phyloP scores from a whole-genome alignment of 192 early-diverging fungal genomes.

The Nowakowskiella sp. region DNA sequence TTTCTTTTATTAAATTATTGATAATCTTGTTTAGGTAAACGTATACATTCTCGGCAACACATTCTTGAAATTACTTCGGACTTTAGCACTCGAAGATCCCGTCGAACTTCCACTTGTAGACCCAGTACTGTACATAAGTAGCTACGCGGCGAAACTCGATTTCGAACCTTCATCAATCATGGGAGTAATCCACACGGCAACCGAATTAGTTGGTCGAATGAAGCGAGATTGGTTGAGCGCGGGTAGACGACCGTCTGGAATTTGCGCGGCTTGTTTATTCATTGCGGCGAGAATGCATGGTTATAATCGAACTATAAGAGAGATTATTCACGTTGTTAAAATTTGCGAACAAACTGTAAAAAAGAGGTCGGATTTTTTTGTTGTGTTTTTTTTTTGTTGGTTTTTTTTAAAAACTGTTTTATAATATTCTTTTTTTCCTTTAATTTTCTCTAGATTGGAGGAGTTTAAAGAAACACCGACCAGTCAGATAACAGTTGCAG shows the following conservation, averaged over 20 bases:
- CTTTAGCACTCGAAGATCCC: constrained; percentile 40
- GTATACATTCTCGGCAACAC: constrained; percentile 82
- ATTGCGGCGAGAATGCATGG: constrained; percentile 89
- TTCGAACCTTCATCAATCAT: constrained; percentile 85
- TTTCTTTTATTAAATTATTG: not conserved
- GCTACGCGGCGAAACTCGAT: constrained; percentile 81
- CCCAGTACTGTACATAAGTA: constrained; percentile 84
- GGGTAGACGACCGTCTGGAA: constrained; percentile 84
- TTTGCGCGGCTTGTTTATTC: constrained; percentile 86
- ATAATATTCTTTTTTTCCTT: constrained; percentile 5
- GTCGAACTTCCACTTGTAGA: constrained; percentile 72
- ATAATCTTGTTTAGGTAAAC: constrained; percentile 44
- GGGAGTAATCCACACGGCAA: constrained; percentile 68
- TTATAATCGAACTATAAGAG: constrained; percentile 68
- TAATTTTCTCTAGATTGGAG: constrained; percentile 38
- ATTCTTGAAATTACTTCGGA: constrained; percentile 67
- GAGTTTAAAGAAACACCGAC: constrained; percentile 81
- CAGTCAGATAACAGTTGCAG: constrained; percentile 59
- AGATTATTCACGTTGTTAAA: constrained; percentile 85
- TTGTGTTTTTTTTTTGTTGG: not conserved
- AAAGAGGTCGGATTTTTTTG: constrained; percentile 42
- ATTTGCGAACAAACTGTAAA: constrained; percentile 79
- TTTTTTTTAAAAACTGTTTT: not conserved
- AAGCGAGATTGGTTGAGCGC: constrained; percentile 88
- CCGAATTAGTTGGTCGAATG: constrained; percentile 79